These are phyloP conservation scores for Colletotrichum sp. DNA, from an alignment of 2,329 filamentous ascomycete genomes.

Conservation along the genomic window DNA sequence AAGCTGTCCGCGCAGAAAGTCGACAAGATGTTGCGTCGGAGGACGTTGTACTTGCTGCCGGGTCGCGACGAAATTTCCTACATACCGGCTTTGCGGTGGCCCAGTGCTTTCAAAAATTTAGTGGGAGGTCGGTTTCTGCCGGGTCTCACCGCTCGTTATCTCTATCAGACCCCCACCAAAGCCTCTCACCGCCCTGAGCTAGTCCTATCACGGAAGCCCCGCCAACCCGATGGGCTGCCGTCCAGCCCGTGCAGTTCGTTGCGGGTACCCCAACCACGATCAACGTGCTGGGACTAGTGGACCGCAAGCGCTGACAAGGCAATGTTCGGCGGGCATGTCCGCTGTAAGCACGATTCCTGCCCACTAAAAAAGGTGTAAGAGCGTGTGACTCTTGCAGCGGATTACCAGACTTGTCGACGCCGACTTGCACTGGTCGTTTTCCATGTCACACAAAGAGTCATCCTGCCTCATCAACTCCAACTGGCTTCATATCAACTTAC, in stretches of 20 bases:
- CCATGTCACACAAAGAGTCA: not conserved
- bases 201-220: not conserved
- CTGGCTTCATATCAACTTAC: not conserved
- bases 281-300: conserved; percentile 9
- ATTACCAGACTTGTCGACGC: not conserved
- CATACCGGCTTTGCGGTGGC: not conserved
- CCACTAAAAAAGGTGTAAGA: not conserved
- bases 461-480: not conserved
- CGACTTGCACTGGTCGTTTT: not conserved
- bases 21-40: not conserved
- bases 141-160: conserved; percentile 13
- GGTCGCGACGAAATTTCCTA: conserved; percentile 16
- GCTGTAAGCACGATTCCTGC: not conserved
- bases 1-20: not conserved
- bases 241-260: not conserved
- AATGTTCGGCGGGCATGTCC: not conserved
- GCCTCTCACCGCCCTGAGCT: conserved; percentile 7
- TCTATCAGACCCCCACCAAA: not conserved
- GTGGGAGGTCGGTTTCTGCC: conserved; percentile 23
- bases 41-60: not conserved
- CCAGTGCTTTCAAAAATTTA: conserved; percentile 24
- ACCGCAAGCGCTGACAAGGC: not conserved
- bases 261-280: not conserved
- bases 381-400: not conserved
- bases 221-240: not conserved